These are phyloP conservation scores for Datisca glomerata DNA, from an alignment of 306 rosid genomes.

Conservation along the genomic window DNA sequence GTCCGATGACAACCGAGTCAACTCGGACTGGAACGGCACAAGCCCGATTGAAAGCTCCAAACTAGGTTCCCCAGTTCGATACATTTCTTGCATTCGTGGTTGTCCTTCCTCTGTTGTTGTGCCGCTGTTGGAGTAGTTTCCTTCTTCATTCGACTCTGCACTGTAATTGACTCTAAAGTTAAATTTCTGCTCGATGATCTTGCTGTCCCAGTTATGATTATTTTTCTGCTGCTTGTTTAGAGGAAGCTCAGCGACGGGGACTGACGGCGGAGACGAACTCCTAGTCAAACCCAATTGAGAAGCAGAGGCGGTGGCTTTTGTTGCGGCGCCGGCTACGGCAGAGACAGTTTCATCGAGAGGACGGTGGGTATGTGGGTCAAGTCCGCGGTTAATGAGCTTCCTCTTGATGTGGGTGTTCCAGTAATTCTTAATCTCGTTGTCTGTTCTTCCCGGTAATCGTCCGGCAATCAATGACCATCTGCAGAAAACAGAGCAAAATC, in stretches of 20 bases:
- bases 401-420: slow-evolving; percentile 77
- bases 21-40: slow-evolving; percentile 28
- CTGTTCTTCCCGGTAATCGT: slow-evolving; percentile 60
- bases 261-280: slow-evolving; percentile 15
- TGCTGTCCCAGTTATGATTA: slow-evolving; percentile 3
- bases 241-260: slow-evolving; percentile 16
- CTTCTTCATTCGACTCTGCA: slow-evolving; percentile 12
- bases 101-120: slow-evolving; percentile 42
- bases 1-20: slow-evolving; percentile 13
- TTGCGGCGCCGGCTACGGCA: neutral
- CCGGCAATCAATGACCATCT: slow-evolving; percentile 75
- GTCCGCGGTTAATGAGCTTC: slow-evolving; percentile 44
- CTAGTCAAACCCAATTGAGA: slow-evolving; percentile 16
- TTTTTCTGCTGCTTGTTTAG: neutral
- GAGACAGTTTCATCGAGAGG: slow-evolving; percentile 25
- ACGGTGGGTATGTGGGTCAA: slow-evolving; percentile 59
- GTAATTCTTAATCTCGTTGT: slow-evolving; percentile 61
- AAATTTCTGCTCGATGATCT: slow-evolving; percentile 6
- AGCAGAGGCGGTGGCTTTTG: no score
- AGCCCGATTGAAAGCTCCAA: slow-evolving; percentile 57
- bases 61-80: slow-evolving; percentile 4
- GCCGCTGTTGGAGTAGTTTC: slow-evolving; percentile 30
- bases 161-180: no score
- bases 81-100: neutral
- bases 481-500: neutral